Evolutionary conservation across 2,329 filamentous ascomycete genomes (phyloP), one percentile per base, ranked within the genome.

Genomic region (Penicillium janthinellum): DNA sequence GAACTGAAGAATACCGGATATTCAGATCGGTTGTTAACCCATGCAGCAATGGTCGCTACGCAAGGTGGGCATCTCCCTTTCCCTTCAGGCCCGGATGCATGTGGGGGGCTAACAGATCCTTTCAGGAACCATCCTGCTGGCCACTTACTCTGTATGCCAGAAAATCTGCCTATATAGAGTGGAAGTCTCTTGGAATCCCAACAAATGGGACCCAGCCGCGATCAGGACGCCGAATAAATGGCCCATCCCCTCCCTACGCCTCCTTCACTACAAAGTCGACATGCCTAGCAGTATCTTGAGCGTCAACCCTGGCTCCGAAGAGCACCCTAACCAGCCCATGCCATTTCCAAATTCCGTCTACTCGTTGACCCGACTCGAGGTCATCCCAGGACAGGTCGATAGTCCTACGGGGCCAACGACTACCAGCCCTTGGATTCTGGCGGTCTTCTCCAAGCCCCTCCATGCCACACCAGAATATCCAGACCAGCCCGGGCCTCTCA

Each of bases 151-250:
- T 76, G 82, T 86, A 12, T 88, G 88, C 3, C 87, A 87, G 56
- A 88, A 91, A 63, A 81, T 97, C 31, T 87, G 88, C 55, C 78
- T 96, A 5, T 88, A 94, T 62, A 88, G 87, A 56, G 83, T 95
- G 20, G 80, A 84, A 20, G 88, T 96, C 51, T 84, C 87, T 59
- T 97, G 93, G 92, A 89, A 86, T 52, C 75, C 83, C 4, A 80
- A 83, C 6, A 84, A 86, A 65, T 74, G 79, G 39, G 79, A 81
- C 28, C 87, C 87, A 4, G 57, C 58, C n/a, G 71, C 71, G 56
- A 65, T 64, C 41, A 75, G 73, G 58, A 70, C 70, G 11, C 64
- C 69, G 25, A 64, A 64, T 54, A 67, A 68, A 47, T 74, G 71
- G 51, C 76, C 75, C 2, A 66, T 72, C 3, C 76, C 75, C 39